These are phyloP conservation scores for Neurospora sublineolata DNA, from an alignment of 495 filamentous ascomycete species.

Conservation along the genomic window DNA sequence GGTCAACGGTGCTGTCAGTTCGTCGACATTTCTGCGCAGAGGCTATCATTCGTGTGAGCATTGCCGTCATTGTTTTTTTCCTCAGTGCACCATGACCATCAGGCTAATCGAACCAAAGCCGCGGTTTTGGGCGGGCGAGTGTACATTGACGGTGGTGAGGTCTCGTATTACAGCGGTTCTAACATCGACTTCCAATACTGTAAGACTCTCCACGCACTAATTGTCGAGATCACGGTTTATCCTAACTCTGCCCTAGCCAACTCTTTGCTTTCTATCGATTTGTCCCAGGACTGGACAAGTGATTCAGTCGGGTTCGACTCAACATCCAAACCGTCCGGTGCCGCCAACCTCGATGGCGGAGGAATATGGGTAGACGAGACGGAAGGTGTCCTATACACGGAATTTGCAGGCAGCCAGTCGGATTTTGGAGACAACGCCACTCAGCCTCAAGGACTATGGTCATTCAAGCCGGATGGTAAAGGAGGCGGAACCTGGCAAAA, in stretches of 20 bases:
- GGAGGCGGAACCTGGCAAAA: constrained; percentile 10
- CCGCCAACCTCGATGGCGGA: constrained; percentile 5
- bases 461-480: constrained; percentile 7
- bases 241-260: constrained; percentile 2
- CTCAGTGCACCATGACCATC: neutral
- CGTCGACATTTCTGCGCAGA: constrained; percentile 11
- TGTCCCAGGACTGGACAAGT: constrained; percentile 11
- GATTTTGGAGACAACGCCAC: constrained; percentile 4
- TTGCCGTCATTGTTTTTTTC: neutral
- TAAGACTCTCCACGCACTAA: neutral
- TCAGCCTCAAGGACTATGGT: constrained; percentile 13
- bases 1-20: constrained; percentile 8
- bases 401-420: constrained; percentile 10
- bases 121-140: constrained; percentile 11
- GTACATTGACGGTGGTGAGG: constrained; percentile 16
- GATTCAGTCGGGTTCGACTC: constrained; percentile 7
- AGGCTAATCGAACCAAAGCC: constrained; percentile 3
- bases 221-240: too few relatives aligned
- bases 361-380: constrained; percentile 16
- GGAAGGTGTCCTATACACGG: constrained; percentile 10
- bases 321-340: constrained; percentile 7
- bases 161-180: constrained; percentile 7
- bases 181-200: constrained; percentile 10
- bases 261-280: constrained; percentile 12
- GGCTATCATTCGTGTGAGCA: constrained; percentile 16